Conservation (phyloP, 2,329 filamentous ascomycete genomes). For the Colletotrichum sublineola region DNA sequence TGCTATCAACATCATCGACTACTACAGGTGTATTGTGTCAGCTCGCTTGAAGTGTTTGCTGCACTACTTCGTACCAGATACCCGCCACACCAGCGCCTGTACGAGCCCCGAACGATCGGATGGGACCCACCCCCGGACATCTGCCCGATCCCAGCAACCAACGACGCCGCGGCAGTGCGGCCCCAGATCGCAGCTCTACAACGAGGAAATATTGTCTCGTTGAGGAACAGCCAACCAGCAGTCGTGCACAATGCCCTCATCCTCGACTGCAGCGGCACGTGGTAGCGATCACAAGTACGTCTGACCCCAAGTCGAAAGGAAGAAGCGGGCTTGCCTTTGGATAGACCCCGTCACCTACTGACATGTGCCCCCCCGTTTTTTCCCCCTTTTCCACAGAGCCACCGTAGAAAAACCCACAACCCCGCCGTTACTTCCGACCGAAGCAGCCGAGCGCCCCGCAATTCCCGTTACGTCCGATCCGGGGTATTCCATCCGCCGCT, state of each 20-base stretch:
- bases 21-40: background rate
- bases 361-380: background rate
- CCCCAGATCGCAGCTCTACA: background rate
- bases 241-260: conserved; percentile 22
- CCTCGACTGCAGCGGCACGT: conserved; percentile 24
- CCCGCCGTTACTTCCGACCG: conserved; percentile 9
- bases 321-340: background rate
- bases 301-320: background rate
- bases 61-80: background rate
- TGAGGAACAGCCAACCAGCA: too few relatives aligned
- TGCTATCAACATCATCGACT: background rate
- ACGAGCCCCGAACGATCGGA: background rate
- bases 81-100: background rate
- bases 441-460: conserved; percentile 21
- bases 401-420: background rate
- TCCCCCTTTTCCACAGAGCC: background rate
- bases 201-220: background rate
- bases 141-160: background rate
- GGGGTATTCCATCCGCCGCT: conserved; percentile 25
- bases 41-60: background rate
- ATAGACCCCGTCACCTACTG: background rate
- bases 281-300: conserved; percentile 6
- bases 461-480: conserved; percentile 26
- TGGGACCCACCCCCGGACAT: conserved; percentile 1
- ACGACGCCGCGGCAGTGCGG: too few relatives aligned